A percentile compares a stretch with the other conserved stretches of the same genome.
Evolutionary conservation across 2,329 filamentous ascomycete species (phyloP).

Genomic region (Xylariaceae sp.): DNA sequence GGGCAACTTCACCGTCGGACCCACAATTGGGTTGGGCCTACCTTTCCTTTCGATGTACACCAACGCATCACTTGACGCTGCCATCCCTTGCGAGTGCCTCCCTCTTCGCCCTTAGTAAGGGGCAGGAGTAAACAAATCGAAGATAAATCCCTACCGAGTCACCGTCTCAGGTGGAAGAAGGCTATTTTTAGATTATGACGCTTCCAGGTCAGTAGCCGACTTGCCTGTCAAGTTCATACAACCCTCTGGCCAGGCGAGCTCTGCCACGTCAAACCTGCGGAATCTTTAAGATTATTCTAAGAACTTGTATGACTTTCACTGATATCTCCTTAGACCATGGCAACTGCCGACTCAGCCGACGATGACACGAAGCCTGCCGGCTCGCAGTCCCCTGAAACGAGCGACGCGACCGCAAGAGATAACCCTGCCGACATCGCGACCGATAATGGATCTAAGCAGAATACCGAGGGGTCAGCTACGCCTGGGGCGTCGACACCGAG

Average conservation of each 20-base stretch:
- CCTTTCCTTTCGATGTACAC: background rate
- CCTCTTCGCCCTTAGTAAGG: background rate
- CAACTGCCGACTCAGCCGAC: slow-evolving; percentile 25
- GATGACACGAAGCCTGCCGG: slow-evolving; percentile 26
- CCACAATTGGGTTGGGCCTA: background rate
- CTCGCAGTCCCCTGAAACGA: slow-evolving; percentile 20
- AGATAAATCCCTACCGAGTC: too few relatives aligned
- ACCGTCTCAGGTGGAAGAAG: too few relatives aligned
- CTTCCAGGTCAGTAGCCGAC: slow-evolving; percentile 9
- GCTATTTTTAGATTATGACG: slow-evolving; percentile 11
- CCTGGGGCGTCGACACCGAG: slow-evolving; percentile 15
- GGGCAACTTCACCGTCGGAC: background rate
- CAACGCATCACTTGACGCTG: background rate
- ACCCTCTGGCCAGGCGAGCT: slow-evolving; percentile 3
- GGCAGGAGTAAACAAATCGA: background rate
- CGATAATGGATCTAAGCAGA: slow-evolving; percentile 3
- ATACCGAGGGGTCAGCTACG: background rate
- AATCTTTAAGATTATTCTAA: slow-evolving; percentile 20
- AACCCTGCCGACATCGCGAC: slow-evolving; percentile 16
- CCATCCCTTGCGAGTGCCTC: background rate
- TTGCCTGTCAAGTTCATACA: background rate
- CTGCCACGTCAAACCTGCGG: background rate
- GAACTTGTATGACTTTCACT: slow-evolving; percentile 17
- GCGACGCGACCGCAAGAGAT: slow-evolving; percentile 16
- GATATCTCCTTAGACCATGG: slow-evolving; percentile 26